Evolutionary conservation across 2,329 filamentous ascomycete species (phyloP), one percentile per base, ranked within the genome.

Genomic region (Orbilia quercus): DNA sequence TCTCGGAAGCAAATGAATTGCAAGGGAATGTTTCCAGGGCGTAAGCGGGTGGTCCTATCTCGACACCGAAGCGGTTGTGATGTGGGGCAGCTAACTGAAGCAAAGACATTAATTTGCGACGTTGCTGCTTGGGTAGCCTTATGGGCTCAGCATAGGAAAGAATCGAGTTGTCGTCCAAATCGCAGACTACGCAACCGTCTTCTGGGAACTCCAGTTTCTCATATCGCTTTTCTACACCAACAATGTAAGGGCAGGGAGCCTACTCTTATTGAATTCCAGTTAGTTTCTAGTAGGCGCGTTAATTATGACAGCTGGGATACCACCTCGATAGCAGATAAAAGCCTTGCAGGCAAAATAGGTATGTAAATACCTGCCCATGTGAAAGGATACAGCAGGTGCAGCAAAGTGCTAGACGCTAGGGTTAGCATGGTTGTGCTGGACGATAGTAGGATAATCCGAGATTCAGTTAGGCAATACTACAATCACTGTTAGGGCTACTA

Each of bases 391-490:
- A 99, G 83, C 38, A 98, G 83, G 80, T 89, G 93, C 31, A 87
- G 87, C 66, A 98, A 83, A n/a, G 94, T 92, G 80, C 92, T 89
- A 78, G 91, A 96, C 36, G 92, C 94, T 47, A 98, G 86, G 79
- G 98, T 92, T 67, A 99, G 85, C 95, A 99, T 98, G 55, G 92
- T 90, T 1, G 94, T 95, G 80, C 99, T 93, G 1, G 93, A 96
- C 7, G 95, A 98, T 18, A 98, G 84, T 76, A 99, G 89, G 79
- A 99, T 96, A 81, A 99, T 97, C 69, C 94, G 90, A 47, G 93
- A 95, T 82, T 99, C 95, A 0, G 91, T 87, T 80, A 99, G 85
- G 76, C 92, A 91, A 80, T 94, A 97, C 83, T 82, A 60, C 64
- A 50, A 50, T 36, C 14, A 60, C 40, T 60, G 40, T 60, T 47